A percentile compares a stretch with the other conserved stretches of the same genome.
These are phyloP conservation scores for Citrus maxima DNA, from an alignment of 345 rosid species.

Conservation along the genomic window DNA sequence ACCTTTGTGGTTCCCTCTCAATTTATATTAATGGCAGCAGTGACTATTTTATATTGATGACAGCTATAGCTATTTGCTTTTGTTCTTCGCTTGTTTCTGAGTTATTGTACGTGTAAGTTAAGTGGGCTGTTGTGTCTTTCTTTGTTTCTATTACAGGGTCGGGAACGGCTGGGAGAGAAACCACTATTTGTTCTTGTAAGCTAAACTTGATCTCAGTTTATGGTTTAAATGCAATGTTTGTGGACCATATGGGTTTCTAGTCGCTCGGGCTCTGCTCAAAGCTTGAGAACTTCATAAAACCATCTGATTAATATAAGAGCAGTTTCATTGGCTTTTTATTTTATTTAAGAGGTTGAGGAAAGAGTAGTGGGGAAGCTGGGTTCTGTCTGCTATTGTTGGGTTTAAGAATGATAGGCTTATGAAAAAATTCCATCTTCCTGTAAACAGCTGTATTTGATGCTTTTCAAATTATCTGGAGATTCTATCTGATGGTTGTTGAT, in stretches of 20 bases:
- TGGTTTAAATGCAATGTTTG: background rate
- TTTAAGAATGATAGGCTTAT: background rate
- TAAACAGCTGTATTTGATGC: background rate
- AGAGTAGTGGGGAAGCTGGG: background rate
- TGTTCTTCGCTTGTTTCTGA: background rate
- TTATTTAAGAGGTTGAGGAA: background rate
- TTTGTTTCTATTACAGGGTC: constrained; percentile 52
- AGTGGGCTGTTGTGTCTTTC: background rate
- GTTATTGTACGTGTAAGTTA: background rate
- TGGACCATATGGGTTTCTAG: background rate
- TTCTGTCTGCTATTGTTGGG: background rate
- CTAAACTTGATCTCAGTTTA: constrained; percentile 26
- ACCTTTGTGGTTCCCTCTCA: background rate
- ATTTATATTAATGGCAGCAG: too few species aligned
- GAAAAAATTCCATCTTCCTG: background rate
- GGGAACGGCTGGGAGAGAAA: constrained; percentile 67
- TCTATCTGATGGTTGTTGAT: background rate
- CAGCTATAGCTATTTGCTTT: background rate
- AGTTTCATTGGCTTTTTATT: background rate
- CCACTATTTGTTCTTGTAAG: constrained; percentile 78
- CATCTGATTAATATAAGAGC: background rate
- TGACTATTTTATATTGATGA: background rate
- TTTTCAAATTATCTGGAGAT: background rate
- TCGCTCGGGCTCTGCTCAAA: constrained; percentile 17
- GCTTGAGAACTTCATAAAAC: background rate